Base-by-base conservation (phyloP, 495 filamentous ascomycete species). In the Penicillium psychrofluorescens region DNA sequence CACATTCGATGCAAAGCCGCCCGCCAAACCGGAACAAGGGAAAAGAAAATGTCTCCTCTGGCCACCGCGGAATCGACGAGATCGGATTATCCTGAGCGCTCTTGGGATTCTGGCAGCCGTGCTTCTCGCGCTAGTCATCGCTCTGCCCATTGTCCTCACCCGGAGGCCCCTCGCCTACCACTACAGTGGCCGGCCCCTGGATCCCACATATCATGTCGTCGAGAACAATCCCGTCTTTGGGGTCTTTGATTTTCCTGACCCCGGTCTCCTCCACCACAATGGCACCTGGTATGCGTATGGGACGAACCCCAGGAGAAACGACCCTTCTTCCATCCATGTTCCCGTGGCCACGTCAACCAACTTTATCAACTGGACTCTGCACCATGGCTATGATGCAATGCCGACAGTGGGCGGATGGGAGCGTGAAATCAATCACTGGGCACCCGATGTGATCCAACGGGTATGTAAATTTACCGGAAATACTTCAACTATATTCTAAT, bases 211-310 rank as follows among this genome's bases (percentile, higher is more conserved):
- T 34, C 27, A 46, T 16, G 33, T 45, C 34, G 11, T 36, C 30
- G 49, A 43, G n/a, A 59, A 63, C 32, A 38, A 33, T 3, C 61
- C 61, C 10, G 29, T 55, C 11, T 56, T 41, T 8, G 59, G 47
- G 1, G 12, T 60, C 8, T 40, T 54, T 8, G 51, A 69, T 39
- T 69, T 69, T 44, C 58, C 66, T 3, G 63, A 67, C 40, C 66
- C 66, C 0, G 61, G 59, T n/a, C 52, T 66, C 8, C 35, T 64
- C 28, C 38, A 61, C n/a, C 46, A 55, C 38, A 58, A 63, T 41
- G 57, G 52, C 5, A 63, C 56, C 9, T 64, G 61, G 58, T 66
- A 56, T 51, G 60, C 66, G 5, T 66, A 53, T 45, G 63, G 49
- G 1, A 67, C 66, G 7, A 63, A 62, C 29, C 51, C 58, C 8